Conservation (phyloP, 495 filamentous ascomycete genomes). For the Hyaloscypha hepaticicola region DNA sequence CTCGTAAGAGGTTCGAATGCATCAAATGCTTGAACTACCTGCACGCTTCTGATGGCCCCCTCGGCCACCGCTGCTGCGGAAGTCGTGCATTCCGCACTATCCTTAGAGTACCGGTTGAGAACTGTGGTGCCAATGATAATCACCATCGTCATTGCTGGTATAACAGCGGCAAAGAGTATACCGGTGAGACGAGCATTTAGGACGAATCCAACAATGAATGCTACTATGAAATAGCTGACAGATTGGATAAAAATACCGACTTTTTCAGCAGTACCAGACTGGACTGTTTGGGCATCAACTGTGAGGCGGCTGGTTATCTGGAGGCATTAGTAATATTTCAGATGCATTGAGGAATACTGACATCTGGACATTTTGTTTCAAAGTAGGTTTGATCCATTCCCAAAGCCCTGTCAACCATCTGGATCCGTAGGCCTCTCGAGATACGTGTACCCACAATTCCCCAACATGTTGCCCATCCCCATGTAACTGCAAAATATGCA, state of each 20-base stretch:
- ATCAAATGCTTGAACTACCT: conserved; percentile 54
- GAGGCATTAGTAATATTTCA: conserved; percentile 41
- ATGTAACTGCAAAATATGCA: conserved; percentile 62
- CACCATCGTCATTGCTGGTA: conserved; percentile 54
- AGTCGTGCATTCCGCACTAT: conserved; percentile 50
- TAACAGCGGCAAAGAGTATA: conserved; percentile 62
- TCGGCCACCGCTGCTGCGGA: conserved; percentile 48
- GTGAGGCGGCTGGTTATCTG: conserved; percentile 63
- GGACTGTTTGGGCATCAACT: conserved; percentile 53
- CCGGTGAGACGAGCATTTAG: conserved; percentile 57
- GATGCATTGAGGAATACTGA: conserved; percentile 47
- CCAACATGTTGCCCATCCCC: conserved; percentile 57
- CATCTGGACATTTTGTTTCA: conserved; percentile 59
- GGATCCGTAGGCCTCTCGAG: conserved; percentile 58
- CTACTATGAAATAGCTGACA: conserved; percentile 60
- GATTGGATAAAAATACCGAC: conserved; percentile 59
- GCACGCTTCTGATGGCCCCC: conserved; percentile 48
- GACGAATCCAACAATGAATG: conserved; percentile 64
- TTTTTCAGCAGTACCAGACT: conserved; percentile 62
- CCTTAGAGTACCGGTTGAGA: conserved; percentile 56
- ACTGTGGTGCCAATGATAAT: conserved; percentile 49
- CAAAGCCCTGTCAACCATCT: conserved; percentile 57
- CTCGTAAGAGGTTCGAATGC: conserved; percentile 40
- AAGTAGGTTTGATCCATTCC: conserved; percentile 63
- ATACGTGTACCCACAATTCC: conserved; percentile 61